phyloP scores from a whole-genome alignment of 2,329 filamentous ascomycete species.

The Sclerotinia trifoliorum region DNA sequence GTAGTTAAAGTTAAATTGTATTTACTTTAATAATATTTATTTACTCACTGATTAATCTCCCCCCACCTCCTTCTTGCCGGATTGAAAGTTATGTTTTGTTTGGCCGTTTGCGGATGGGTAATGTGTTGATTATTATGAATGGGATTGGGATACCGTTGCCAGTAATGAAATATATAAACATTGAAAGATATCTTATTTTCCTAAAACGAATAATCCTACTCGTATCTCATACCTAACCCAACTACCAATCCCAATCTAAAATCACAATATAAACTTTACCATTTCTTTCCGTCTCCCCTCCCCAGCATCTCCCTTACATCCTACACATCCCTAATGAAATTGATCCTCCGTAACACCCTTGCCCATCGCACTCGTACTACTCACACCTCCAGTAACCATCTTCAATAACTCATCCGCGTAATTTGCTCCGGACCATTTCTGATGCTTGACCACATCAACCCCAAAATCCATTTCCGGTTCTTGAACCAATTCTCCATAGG shows the following conservation, averaged over 20 bases:
- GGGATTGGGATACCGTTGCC: too few relatives aligned
- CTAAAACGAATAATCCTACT: not conserved
- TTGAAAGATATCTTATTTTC: not conserved
- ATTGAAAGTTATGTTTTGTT: too few relatives aligned
- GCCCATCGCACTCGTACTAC: conserved; percentile 92
- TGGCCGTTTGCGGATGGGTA: too few relatives aligned
- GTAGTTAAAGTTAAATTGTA: too few relatives aligned
- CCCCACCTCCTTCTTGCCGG: too few relatives aligned
- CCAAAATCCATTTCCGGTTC: conserved; percentile 92
- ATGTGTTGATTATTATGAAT: too few relatives aligned
- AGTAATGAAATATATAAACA: not conserved
- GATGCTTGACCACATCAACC: conserved; percentile 95
- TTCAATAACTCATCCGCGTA: conserved; percentile 94
- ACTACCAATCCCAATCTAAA: not conserved
- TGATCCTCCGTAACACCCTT: conserved; percentile 98
- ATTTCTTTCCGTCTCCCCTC: not conserved
- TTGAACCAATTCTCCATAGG: conserved; percentile 95
- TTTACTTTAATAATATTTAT: too few relatives aligned
- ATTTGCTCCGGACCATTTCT: conserved; percentile 96
- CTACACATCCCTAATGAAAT: conserved; percentile 58
- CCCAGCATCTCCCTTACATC: too few relatives aligned
- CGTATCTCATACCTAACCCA: not conserved
- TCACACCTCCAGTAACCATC: conserved; percentile 94
- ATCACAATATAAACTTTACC: not conserved
- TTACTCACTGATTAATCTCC: too few relatives aligned